Conservation (phyloP, 371 early-diverging fungal genomes). For the Lichtheimia ramosa region DNA sequence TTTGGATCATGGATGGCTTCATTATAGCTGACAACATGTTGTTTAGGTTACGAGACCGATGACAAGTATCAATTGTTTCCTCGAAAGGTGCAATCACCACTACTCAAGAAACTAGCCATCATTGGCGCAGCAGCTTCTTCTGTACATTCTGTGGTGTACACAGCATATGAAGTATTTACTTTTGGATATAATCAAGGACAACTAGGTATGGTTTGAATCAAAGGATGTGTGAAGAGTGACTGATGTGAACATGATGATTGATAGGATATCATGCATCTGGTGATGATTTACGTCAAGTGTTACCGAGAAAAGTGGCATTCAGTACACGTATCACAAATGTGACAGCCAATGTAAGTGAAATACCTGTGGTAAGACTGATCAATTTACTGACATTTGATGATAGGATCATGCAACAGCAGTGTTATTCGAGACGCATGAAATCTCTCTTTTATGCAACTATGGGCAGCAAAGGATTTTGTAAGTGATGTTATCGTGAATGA, state of each 20-base stretch:
- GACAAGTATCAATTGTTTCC: constrained; percentile 53
- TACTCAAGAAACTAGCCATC: constrained; percentile 55
- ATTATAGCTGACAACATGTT: not conserved
- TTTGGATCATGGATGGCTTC: not conserved
- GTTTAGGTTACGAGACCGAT: constrained; percentile 51
- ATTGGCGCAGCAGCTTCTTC: constrained; percentile 72
- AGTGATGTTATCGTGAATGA: not conserved
- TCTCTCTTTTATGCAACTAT: constrained; percentile 47
- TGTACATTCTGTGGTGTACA: constrained; percentile 69
- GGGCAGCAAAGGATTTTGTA: constrained; percentile 49
- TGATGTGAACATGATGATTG: not conserved
- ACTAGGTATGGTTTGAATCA: constrained; percentile 42
- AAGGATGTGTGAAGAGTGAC: not conserved
- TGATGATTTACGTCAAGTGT: constrained; percentile 34
- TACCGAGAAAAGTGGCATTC: constrained; percentile 56
- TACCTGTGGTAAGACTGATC: not conserved
- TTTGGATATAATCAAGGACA: constrained; percentile 82
- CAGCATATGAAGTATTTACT: constrained; percentile 59
- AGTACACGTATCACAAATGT: constrained; percentile 48
- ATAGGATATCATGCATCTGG: constrained; percentile 52
- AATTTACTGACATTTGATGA: not conserved
- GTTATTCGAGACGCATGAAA: constrained; percentile 45
- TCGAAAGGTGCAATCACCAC: constrained; percentile 52
- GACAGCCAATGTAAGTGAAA: constrained; percentile 40
- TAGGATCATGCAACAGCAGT: constrained; percentile 56